phyloP scores from a whole-genome alignment of 768 basidiomycete species.

The Tremella fuciformis region DNA sequence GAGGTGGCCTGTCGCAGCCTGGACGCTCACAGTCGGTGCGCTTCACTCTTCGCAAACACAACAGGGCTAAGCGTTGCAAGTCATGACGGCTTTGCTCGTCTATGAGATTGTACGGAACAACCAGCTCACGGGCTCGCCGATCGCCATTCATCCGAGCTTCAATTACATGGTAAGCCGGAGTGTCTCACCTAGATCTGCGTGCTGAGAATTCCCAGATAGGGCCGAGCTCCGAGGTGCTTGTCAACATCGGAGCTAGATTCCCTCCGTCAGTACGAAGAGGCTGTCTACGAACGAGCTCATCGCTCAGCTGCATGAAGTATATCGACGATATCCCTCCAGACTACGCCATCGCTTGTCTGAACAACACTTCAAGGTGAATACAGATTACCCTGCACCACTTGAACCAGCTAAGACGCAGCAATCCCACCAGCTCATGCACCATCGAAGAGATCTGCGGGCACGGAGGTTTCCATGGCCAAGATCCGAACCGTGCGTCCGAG shows the following conservation, averaged over 20 bases:
- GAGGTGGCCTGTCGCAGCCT: constrained; percentile 73
- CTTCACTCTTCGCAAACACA: constrained; percentile 11
- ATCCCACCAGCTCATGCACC: constrained; percentile 66
- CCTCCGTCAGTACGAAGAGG: constrained; percentile 57
- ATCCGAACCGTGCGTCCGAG: constrained; percentile 51
- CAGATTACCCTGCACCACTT: not conserved
- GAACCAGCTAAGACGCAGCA: constrained; percentile 42
- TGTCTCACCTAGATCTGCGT: constrained; percentile 60
- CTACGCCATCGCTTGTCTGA: constrained; percentile 60
- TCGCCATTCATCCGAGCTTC: constrained; percentile 66
- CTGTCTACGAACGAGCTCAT: not conserved
- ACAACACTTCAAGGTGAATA: constrained; percentile 68
- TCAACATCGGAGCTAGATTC: constrained; percentile 85
- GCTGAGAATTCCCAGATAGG: constrained; percentile 61
- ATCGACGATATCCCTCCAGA: constrained; percentile 29
- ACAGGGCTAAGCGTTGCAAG: constrained; percentile 27
- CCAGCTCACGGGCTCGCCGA: constrained; percentile 71
- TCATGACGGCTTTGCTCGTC: constrained; percentile 74
- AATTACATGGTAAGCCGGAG: not conserved
- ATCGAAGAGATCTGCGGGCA: constrained; percentile 84
- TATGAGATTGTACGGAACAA: constrained; percentile 77
- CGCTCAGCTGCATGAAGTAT: constrained; percentile 19
- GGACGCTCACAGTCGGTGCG: constrained; percentile 56
- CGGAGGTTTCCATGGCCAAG: constrained; percentile 63
- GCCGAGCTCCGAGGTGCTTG: constrained; percentile 76